Evolutionary conservation across 2,329 filamentous ascomycete genomes (phyloP), one percentile per base, ranked within the genome.

Genomic region (Hysterium pulicare): DNA sequence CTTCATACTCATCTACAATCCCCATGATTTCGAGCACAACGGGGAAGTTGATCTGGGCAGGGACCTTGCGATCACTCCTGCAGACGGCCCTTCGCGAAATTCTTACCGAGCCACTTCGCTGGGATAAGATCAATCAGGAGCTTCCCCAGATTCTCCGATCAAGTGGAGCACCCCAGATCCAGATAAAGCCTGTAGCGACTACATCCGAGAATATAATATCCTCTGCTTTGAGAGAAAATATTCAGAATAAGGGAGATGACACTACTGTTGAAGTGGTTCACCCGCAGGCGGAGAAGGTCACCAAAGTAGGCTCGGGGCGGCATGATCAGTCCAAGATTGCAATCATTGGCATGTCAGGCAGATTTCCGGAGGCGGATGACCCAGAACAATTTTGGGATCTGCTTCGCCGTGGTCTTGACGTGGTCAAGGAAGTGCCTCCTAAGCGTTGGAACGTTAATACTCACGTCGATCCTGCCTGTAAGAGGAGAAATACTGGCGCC

Each of bases 121-220:
- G 68, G 68, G 67, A 70, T 42, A 48, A 58, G 38, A 55, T 71
- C 5, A 61, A 71, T 6, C 62, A 70, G 44, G 68, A 71, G 50
- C 13, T 28, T 7, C 24, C 24, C 7, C 24, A 13, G 8, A 7
- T 28, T 28, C 24, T 28, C 24, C 7, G 13, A 13, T 28, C 24
- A 7, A 8, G 7, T 28, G 24, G 24, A 28, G 24, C 13, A 28
- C 8, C 7, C 24, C 7, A 13, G 8, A 28, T 28, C 13, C 13
- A 8, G 24, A 7, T 28, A 13, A 28, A 7, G 24, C 24, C 24
- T 7, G 24, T 28, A 7, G 13, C 24, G 8, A 28, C 24, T 8
- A 8, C 24, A 8, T 7, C 24, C 13, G 8, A 28, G 8, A 28
- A 28, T 7, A 13, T 13, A 7, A 8, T 28, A 13, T 7, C 24